Percentiles rank a stretch among this genome's conserved stretches.
Evolutionary conservation across 352 stramenopile genomes (phyloP).

Genomic region (Globisporangium polare): DNA sequence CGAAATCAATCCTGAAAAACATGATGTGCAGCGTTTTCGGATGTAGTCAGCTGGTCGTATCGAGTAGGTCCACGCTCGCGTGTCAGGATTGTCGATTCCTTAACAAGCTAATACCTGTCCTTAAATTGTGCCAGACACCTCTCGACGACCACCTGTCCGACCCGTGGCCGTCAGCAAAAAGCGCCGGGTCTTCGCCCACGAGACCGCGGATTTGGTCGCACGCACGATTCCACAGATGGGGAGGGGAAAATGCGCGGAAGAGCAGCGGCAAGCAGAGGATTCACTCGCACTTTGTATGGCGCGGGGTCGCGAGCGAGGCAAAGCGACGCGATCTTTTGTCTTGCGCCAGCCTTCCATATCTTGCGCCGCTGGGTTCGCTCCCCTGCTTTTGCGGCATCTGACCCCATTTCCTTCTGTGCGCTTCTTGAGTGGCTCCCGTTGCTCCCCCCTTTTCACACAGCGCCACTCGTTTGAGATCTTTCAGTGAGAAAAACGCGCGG

Average conservation of each 20-base stretch:
- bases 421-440: background rate
- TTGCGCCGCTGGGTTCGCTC: background rate
- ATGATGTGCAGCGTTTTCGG: background rate
- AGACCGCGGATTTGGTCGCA: background rate
- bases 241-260: background rate
- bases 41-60: background rate
- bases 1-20: background rate
- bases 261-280: background rate
- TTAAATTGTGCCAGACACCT: background rate
- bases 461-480: background rate
- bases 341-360: conserved; percentile 1
- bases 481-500: background rate
- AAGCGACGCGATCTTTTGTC: background rate
- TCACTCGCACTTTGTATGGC: background rate
- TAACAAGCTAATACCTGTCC: background rate
- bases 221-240: background rate
- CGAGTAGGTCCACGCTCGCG: background rate
- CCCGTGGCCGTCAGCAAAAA: background rate
- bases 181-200: background rate
- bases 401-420: background rate
- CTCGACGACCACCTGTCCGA: background rate
- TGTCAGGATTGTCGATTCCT: background rate
- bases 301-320: background rate
- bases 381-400: background rate
- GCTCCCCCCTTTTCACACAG: background rate